phyloP scores from a whole-genome alignment of 2,329 filamentous ascomycete genomes.

The Stagonosporopsis cucurbitacearum region DNA sequence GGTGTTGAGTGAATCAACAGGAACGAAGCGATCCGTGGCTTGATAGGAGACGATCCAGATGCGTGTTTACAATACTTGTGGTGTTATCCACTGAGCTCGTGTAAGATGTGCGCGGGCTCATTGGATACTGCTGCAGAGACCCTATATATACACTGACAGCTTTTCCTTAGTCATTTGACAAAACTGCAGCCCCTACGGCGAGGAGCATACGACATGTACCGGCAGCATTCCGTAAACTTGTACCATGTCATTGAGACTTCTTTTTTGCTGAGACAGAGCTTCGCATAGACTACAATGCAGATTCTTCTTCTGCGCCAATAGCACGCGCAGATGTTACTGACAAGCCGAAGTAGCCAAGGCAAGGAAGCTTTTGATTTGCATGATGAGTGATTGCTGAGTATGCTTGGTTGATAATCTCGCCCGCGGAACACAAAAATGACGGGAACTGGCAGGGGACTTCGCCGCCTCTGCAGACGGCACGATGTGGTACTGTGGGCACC shows the following conservation, averaged over 20 bases:
- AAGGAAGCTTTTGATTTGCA: slow-evolving; percentile 10
- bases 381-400: background rate
- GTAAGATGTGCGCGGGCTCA: background rate
- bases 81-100: background rate
- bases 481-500: background rate
- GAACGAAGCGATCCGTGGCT: slow-evolving; percentile 4
- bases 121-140: background rate
- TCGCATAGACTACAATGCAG: background rate
- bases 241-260: background rate
- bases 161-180: background rate
- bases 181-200: background rate
- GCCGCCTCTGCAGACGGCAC: background rate
- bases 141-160: background rate
- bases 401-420: background rate
- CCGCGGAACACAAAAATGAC: background rate
- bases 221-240: background rate
- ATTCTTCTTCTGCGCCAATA: background rate
- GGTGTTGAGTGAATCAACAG: slow-evolving; percentile 1
- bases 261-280: background rate
- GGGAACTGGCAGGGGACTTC: slow-evolving; percentile 1
- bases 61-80: slow-evolving; percentile 1
- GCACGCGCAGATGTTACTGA: background rate
- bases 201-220: background rate
- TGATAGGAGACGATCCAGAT: slow-evolving; percentile 3
- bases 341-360: slow-evolving; percentile 4